Evolutionary conservation across 768 basidiomycete genomes (phyloP), one percentile per base, ranked within the genome.

Genomic region (Leccinum arenicola): DNA sequence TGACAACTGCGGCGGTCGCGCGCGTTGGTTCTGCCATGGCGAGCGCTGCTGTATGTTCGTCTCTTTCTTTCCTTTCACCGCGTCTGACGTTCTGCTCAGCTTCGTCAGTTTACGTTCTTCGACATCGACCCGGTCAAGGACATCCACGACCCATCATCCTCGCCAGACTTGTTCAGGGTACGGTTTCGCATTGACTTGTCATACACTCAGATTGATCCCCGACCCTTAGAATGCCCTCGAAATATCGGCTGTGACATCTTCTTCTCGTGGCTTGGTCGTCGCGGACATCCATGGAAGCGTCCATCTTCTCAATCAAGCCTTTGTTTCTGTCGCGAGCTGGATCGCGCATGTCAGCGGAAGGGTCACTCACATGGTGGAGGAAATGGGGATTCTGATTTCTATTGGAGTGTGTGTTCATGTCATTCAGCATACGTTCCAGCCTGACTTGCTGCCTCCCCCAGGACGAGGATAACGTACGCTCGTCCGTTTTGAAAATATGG

Each of bases 31-130:
- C 23, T 14, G 48, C 12, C 48, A 49, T 50, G 49, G 31, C 51
- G 33, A 52, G 51, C 29, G 59, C 62, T 23, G 72, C 66, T 45
- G 72, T 70, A 70, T 3, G 51, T 33, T 35, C 0, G 0, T 33
- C 36, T 7, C 45, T 45, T 58, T 11, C 29, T 55, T 35, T 29
- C n/a, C 19, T 3, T 12, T 9, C 15, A 47, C 31, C 31, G 21
- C 14, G 12, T 54, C 57, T 72, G 52, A 70, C 50, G 12, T n/a
- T 15, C 15, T 27, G 0, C 56, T 6, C 57, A 95, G 91, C 93
- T 89, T 85, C 82, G 89, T 52, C 91, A 94, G 68, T 96, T 96
- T 76, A 79, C 86, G 3, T 97, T 97, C 84, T 98, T 97, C 68
- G 87, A 94, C 63, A 78, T 81, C 12, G 80, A 84, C 4, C 82